Percentiles rank a stretch among this genome's conserved stretches.
Evolutionary conservation across 257 asterid species (phyloP).

Genomic region (Oldenlandia corymbosa): DNA sequence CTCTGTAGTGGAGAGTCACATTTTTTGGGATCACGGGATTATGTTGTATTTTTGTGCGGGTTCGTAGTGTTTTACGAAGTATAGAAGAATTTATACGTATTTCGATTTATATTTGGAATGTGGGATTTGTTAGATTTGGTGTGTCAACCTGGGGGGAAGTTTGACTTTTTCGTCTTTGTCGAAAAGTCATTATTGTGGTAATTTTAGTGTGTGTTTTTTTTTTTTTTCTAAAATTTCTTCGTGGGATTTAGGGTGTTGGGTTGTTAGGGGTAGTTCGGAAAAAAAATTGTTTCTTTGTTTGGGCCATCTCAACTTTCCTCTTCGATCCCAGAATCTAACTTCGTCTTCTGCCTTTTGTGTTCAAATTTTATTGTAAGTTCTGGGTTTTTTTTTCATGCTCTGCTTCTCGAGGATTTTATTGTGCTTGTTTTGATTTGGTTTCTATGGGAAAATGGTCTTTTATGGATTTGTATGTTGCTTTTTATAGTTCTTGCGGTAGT

Average conservation of each 20-base stretch:
- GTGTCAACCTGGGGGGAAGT: slow-evolving; percentile 3
- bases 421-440: not conserved
- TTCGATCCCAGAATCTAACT: not conserved
- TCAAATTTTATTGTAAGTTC: not conserved
- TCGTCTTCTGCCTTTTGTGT: not conserved
- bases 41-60: not conserved
- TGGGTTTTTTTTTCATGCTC: not conserved
- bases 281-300: not conserved
- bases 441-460: not conserved
- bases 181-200: no score
- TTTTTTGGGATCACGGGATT: slow-evolving; percentile 10
- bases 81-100: not conserved
- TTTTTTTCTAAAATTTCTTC: not conserved
- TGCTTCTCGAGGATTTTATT: not conserved
- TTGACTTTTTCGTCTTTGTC: slow-evolving; percentile 14
- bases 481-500: not conserved
- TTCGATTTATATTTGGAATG: not conserved
- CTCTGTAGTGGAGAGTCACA: not conserved
- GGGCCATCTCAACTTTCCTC: not conserved
- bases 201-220: no score
- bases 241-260: slow-evolving; percentile 1
- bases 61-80: not conserved
- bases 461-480: not conserved
- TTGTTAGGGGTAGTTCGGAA: slow-evolving; percentile 6
- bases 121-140: slow-evolving; percentile 8